phyloP scores from a whole-genome alignment of 768 basidiomycete genomes.

The Collybiopsis luxurians region DNA sequence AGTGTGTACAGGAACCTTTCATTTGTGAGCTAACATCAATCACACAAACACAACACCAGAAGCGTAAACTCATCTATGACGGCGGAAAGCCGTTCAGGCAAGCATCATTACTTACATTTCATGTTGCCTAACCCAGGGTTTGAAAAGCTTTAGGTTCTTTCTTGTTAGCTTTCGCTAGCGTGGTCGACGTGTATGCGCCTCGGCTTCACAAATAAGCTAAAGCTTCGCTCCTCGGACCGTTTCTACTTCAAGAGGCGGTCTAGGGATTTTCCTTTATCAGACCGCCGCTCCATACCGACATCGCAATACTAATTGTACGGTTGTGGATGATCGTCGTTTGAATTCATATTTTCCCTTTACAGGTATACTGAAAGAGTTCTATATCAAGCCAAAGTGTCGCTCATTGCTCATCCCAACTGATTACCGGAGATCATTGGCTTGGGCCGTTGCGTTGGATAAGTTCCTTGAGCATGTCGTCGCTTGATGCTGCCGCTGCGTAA shows the following conservation, averaged over 20 bases:
- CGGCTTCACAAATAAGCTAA: too few relatives aligned
- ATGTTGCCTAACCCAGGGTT: too few relatives aligned
- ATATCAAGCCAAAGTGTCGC: neutral
- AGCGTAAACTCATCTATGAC: neutral
- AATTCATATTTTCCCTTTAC: neutral
- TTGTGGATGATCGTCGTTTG: neutral
- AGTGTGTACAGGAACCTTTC: constrained; percentile 1
- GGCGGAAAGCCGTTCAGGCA: neutral
- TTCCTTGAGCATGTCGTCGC: neutral
- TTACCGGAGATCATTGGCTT: neutral
- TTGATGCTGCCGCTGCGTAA: too few relatives aligned
- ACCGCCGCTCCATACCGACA: too few relatives aligned
- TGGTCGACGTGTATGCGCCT: too few relatives aligned
- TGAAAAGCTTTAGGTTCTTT: too few relatives aligned
- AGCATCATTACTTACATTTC: neutral
- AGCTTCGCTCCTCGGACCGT: too few relatives aligned
- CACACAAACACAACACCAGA: too few relatives aligned
- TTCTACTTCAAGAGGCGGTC: too few relatives aligned
- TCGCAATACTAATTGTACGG: neutral
- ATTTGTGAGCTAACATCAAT: constrained; percentile 1
- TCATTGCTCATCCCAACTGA: neutral
- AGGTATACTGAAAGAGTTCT: constrained; percentile 2
- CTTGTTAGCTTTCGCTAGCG: too few relatives aligned
- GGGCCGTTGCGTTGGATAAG: neutral
- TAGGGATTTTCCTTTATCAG: too few relatives aligned